Evolutionary conservation across 75 land plant species (phyloP), one percentile per base, ranked within the genome.

Genomic region (Pinus taeda): DNA sequence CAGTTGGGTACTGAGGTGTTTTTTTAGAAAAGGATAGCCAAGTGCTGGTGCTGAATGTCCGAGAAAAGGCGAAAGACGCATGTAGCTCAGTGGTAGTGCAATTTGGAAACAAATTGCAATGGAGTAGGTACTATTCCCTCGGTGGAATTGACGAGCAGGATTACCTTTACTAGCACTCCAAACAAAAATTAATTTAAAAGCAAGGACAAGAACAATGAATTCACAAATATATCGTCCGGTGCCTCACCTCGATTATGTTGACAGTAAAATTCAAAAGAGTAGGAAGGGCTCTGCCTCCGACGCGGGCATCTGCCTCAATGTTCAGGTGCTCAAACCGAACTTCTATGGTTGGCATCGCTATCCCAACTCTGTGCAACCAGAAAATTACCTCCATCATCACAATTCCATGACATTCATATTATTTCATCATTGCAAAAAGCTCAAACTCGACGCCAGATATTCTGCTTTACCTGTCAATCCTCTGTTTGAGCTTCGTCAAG

Each of bases 301-400:
- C 82, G 76, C 81, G 74, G 29, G 80, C 87, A 65, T 90, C 86
- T 15, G 88, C 88, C 18, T 83, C 82, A 15, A 92, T 57, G 12
- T 57, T 88, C 49, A 94, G 65, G 78, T 92, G 76, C 87, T 94
- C 88, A 57, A 79, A 92, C 64, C 93, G 73, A 14, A 95, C 95
- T 69, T 95, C 95, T 20, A 92, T 85, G 0, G 82, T 90, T 3
- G 98, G 98, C 67, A 83, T 55, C 29, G 84, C 90, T 60, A 95
- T 87, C 5, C 93, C 93, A 76, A 95, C 98, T 24, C 98, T 95
- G 81, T 72, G 77, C 45, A 11, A 22, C 36, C n/a, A 12, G 20
- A 49, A 49, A 49, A 0, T 9, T 49, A 11, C 12, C 12, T 20
- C 62, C 29, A 55, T 56, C 57, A 22, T 4, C 33, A 14, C 57